Evolutionary conservation across 2,329 filamentous ascomycete species (phyloP).

Genomic region (Aspergillus sojae): DNA sequence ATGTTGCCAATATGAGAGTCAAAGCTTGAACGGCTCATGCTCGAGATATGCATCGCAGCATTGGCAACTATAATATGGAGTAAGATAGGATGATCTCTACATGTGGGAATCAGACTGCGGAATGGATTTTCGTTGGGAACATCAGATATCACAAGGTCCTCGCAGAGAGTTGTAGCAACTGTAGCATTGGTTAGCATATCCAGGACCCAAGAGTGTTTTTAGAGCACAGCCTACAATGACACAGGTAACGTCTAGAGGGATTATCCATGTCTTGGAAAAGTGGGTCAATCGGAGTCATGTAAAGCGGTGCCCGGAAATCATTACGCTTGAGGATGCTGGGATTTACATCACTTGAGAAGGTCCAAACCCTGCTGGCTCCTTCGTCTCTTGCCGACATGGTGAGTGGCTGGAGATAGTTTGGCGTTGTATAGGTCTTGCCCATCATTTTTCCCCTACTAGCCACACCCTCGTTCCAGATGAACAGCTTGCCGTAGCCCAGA

Average conservation of each 20-base stretch:
- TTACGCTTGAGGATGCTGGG: neutral
- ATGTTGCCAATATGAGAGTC: neutral
- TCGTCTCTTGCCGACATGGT: neutral
- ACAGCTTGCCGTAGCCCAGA: slow-evolving; percentile 15
- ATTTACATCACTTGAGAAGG: neutral
- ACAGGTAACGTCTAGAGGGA: neutral
- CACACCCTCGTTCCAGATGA: slow-evolving; percentile 17
- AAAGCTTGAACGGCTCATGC: neutral
- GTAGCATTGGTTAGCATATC: neutral
- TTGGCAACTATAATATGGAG: slow-evolving; percentile 1
- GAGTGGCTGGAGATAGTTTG: neutral
- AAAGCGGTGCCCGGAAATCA: neutral
- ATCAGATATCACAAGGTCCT: neutral
- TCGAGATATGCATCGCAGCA: slow-evolving; percentile 1
- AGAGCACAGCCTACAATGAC: neutral
- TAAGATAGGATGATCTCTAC: neutral
- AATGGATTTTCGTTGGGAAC: neutral
- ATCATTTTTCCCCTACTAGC: slow-evolving; percentile 20
- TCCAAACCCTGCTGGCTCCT: neutral
- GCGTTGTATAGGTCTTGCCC: slow-evolving; percentile 12
- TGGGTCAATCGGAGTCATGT: neutral
- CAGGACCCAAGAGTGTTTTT: neutral
- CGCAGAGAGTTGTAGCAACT: neutral
- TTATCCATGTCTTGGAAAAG: neutral
- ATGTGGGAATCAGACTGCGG: neutral